These are phyloP conservation scores for Vitis hybrid DNA, from an alignment of 177 flowering plant genomes.

Conservation along the genomic window DNA sequence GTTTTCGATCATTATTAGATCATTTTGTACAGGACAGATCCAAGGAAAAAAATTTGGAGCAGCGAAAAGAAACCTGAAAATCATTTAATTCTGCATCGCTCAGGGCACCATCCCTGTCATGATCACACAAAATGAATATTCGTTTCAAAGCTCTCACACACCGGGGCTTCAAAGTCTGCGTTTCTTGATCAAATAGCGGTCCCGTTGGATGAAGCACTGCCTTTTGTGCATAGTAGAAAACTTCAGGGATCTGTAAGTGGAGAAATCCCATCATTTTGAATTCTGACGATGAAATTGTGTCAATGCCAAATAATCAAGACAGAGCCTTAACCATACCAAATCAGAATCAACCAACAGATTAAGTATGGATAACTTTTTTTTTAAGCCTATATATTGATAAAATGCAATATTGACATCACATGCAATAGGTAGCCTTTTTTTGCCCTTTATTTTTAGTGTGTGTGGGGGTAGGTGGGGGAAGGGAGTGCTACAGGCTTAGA, in stretches of 20 bases:
- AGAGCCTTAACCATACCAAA: no score
- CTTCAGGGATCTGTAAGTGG: slow-evolving; percentile 44
- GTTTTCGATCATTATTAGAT: background rate
- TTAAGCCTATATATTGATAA: no score
- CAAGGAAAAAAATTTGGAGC: background rate
- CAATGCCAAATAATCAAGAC: background rate
- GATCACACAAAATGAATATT: slow-evolving; percentile 77
- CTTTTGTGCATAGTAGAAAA: slow-evolving; percentile 60
- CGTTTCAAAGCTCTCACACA: slow-evolving; percentile 56
- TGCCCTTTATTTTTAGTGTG: no score
- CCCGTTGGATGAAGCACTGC: slow-evolving; percentile 59
- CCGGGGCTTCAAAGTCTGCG: slow-evolving; percentile 45
- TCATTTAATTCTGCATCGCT: slow-evolving; percentile 94
- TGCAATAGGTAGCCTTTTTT: no score
- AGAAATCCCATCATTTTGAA: background rate
- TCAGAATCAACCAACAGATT: no score
- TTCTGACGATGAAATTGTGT: background rate
- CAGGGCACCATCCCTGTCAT: slow-evolving; percentile 91
- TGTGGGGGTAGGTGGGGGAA: no score
- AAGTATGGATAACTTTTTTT: no score
- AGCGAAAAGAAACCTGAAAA: slow-evolving; percentile 66
- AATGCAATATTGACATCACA: no score
- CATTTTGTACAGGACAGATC: background rate
- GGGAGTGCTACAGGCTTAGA: no score
- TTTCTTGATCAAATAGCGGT: slow-evolving; percentile 55